A percentile compares a stretch with the other conserved stretches of the same genome.
Evolutionary conservation across 2,329 filamentous ascomycete species (phyloP).

Genomic region (Penicillium sp.): DNA sequence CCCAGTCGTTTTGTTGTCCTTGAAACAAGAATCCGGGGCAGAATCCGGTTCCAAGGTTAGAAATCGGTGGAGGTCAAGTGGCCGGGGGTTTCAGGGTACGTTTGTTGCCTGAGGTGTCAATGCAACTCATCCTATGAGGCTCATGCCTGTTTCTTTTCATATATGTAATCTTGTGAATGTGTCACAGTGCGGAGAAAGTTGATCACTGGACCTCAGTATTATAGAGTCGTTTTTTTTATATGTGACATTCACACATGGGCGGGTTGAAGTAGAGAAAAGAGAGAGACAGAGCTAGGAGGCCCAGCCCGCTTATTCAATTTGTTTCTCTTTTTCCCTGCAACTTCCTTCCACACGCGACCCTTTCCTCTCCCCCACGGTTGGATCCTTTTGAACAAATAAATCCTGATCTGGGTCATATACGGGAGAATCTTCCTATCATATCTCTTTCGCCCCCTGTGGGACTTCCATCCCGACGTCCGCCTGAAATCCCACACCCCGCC

Average conservation of each 20-base stretch:
- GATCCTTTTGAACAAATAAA: background rate
- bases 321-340: constrained; percentile 26
- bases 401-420: background rate
- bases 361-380: constrained; percentile 1
- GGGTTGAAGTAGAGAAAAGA: background rate
- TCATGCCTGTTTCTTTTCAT: background rate
- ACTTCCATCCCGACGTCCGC: background rate
- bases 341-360: constrained; percentile 14
- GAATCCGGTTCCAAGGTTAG: background rate
- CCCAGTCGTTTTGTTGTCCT: background rate
- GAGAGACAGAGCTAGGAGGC: constrained; percentile 5
- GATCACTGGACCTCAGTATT: background rate
- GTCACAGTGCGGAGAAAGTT: background rate
- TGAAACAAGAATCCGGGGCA: background rate
- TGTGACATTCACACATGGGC: background rate
- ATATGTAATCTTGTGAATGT: background rate
- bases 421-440: background rate
- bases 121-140: background rate
- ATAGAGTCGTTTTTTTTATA: background rate
- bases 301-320: constrained; percentile 23
- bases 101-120: background rate
- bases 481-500: constrained; percentile 4
- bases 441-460: background rate
- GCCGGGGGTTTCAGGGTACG: background rate
- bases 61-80: background rate